Conservation (phyloP, 352 stramenopile species). For the Phytophthora constricta region DNA sequence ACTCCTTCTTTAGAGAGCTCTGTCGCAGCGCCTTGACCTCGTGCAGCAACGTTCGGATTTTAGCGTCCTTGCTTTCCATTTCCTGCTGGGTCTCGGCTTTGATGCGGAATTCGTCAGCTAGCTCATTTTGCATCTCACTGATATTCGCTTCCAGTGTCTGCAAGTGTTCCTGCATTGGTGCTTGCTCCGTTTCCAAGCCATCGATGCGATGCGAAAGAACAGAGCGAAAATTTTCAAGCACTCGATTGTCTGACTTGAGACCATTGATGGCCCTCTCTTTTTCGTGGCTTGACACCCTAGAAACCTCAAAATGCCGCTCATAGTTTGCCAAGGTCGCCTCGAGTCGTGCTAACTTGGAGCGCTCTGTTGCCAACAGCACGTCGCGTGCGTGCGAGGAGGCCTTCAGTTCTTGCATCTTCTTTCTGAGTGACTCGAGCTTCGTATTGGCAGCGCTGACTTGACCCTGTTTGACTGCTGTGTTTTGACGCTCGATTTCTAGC, state of each 20-base stretch:
- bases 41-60: slow-evolving; percentile 75
- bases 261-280: slow-evolving; percentile 74
- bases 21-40: slow-evolving; percentile 82
- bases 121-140: slow-evolving; percentile 77
- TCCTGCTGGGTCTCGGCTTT: slow-evolving; percentile 74
- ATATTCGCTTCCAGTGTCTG: slow-evolving; percentile 65
- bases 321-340: slow-evolving; percentile 73
- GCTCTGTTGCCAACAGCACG: slow-evolving; percentile 74
- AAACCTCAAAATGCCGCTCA: slow-evolving; percentile 79
- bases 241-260: slow-evolving; percentile 75
- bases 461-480: slow-evolving; percentile 81
- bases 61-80: slow-evolving; percentile 73
- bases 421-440: slow-evolving; percentile 83
- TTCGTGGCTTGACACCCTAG: slow-evolving; percentile 65
- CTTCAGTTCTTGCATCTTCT: slow-evolving; percentile 88
- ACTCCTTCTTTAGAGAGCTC: slow-evolving; percentile 81
- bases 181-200: slow-evolving; percentile 72
- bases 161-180: slow-evolving; percentile 75
- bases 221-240: slow-evolving; percentile 85
- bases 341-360: slow-evolving; percentile 68
- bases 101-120: slow-evolving; percentile 72
- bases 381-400: slow-evolving; percentile 69
- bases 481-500: slow-evolving; percentile 75
- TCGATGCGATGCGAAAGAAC: slow-evolving; percentile 82
- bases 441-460: slow-evolving; percentile 81